Conservation (phyloP, 2,329 filamentous ascomycete species). For the Alternaria arborescens region DNA sequence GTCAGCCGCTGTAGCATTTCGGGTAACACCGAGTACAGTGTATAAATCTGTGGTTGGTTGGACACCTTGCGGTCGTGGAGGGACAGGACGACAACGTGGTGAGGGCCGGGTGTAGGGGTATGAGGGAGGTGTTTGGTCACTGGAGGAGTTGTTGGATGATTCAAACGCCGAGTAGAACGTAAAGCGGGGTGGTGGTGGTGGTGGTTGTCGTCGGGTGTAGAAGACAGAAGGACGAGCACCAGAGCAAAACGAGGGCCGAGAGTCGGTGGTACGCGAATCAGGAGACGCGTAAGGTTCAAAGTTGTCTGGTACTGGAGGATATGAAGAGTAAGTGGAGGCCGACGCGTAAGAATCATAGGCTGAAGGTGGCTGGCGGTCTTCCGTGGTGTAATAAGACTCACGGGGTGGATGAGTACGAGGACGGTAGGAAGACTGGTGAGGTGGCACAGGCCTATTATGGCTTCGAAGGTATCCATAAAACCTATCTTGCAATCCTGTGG, state of each 20-base stretch:
- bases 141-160: neutral
- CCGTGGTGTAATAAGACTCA: neutral
- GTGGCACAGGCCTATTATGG: neutral
- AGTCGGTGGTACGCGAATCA: neutral
- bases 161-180: neutral
- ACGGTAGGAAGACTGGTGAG: neutral
- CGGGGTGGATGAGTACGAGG: neutral
- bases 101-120: neutral
- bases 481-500: neutral
- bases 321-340: neutral
- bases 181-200: neutral
- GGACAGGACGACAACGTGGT: neutral
- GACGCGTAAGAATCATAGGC: neutral
- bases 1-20: constrained; percentile 75
- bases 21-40: constrained; percentile 78
- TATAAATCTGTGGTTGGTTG: constrained; percentile 71
- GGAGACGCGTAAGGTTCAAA: neutral
- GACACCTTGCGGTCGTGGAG: neutral
- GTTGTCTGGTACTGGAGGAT: neutral
- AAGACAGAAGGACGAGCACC: neutral
- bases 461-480: neutral
- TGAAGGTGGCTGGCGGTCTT: neutral
- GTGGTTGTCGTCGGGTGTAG: neutral
- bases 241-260: neutral
- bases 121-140: neutral